Evolutionary conservation across 352 stramenopile genomes (phyloP), one percentile per base, ranked within the genome.

Genomic region (Pythium folliculosum): DNA sequence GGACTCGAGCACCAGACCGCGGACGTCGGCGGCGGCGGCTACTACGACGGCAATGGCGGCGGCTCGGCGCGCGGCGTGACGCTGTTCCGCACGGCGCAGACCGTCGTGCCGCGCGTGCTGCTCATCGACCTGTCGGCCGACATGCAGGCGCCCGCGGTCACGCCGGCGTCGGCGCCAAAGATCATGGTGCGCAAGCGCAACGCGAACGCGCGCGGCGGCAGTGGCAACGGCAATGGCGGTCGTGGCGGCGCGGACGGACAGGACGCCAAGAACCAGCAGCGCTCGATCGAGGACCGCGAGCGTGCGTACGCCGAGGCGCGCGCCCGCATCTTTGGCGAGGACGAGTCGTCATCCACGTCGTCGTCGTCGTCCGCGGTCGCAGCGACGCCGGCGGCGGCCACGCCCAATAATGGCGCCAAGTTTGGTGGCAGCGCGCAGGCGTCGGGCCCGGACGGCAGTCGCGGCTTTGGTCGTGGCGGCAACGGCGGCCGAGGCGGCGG

Each of bases 321-420:
- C 38, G 95, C 95, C n/a, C 82, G 95, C 13, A 98, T 98, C 66
- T 98, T 98, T 81, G 86, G 89, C 60, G 81, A 91, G 56, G 82
- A 88, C 25, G 77, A 48, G 27, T 58, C 66, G 5, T 70, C 68
- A 22, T 70, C 75, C n/a, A n/a, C 23, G n/a, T 50, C 44, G n/a
- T 50, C 44, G 44, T 27, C 61, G 16, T 43, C 62, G 27, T 21
- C 43, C 66, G 49, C 45, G 50, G n/a, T n/a, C n/a, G n/a, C n/a
- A n/a, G 55, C 35, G 19, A 30, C 27, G 52, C 21, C 30, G 52
- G 25, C 19, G 55, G 25, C 35, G 60, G 30, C 32, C 35, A 21
- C n/a, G 19, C 5, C 19, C 37, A 58, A 49, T 14, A 43, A n/a
- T 44, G 43, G 56, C 5, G n/a, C 1, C 49, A 67, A 67, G 35